Evolutionary conservation across 768 basidiomycete species (phyloP).

Genomic region (Tricholoma hemisulphureum): DNA sequence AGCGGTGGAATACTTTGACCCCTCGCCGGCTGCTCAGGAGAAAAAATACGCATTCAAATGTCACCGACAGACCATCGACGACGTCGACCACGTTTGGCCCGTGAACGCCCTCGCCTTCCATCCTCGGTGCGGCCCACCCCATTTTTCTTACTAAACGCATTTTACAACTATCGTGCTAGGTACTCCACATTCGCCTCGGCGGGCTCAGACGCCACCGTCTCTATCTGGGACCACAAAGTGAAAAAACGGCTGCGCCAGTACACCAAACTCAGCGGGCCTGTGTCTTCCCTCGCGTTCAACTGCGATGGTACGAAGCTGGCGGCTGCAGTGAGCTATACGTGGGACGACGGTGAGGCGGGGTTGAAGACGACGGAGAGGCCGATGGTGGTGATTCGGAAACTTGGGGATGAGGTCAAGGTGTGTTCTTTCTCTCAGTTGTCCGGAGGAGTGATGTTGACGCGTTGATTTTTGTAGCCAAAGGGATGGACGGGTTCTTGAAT

Average conservation of each 20-base stretch:
- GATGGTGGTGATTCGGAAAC: constrained; percentile 55
- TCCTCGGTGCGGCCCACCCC: constrained; percentile 56
- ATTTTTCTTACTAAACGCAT: background rate
- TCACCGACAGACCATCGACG: constrained; percentile 86
- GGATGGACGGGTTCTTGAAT: constrained; percentile 14
- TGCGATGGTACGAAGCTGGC: constrained; percentile 81
- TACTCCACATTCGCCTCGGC: constrained; percentile 95
- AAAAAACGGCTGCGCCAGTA: constrained; percentile 95
- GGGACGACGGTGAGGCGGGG: constrained; percentile 83
- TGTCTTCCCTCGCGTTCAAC: constrained; percentile 82
- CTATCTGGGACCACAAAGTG: constrained; percentile 95
- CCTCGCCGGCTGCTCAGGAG: constrained; percentile 70
- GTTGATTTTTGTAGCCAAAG: constrained; percentile 11
- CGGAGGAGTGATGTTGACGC: background rate
- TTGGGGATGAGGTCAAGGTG: constrained; percentile 81
- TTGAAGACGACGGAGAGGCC: constrained; percentile 63
- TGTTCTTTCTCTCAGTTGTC: background rate
- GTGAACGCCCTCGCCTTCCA: constrained; percentile 96
- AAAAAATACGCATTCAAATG: constrained; percentile 97
- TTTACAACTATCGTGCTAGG: no score
- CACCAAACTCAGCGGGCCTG: constrained; percentile 69
- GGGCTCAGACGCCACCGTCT: constrained; percentile 91
- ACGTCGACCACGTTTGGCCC: constrained; percentile 94
- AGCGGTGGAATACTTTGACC: constrained; percentile 95
- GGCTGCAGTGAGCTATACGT: constrained; percentile 84